Base-by-base conservation (phyloP, 2,329 filamentous ascomycete species). In the Cladophialophora bantiana region DNA sequence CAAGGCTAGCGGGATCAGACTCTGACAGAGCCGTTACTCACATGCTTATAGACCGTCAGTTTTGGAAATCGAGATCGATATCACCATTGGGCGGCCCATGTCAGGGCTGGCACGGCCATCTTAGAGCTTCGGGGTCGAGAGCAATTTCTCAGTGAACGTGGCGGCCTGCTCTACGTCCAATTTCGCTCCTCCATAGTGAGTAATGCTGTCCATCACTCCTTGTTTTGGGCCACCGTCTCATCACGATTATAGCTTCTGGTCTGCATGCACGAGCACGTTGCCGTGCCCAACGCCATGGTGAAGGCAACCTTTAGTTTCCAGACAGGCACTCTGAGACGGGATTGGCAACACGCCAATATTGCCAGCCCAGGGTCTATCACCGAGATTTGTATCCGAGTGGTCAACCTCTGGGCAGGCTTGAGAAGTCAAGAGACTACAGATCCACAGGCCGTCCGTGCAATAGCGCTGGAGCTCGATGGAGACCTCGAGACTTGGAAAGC, bases 101-200 rank as follows among this genome's bases (percentile, higher is more conserved):
- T 67, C 34, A 64, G 61, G 13, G 70, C 67, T 26, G 70, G 69
- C 18, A 62, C 65, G 7, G 67, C 70, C 26, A 42, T 72, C 31
- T 55, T 72, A 10, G 69, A 71, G 60, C 69, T 71, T 34, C 65
- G 70, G 38, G 70, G 70, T 13, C 34, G 56, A 26, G 60, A 66
- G 6, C 70, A 72, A 32, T 65, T 67, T 45, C 56, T 53, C 10
- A 63, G 65, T 13, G 18, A 62, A 6, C 48, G 68, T 42, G 69
- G 61, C 13, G 58, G 65, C 1, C 67, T 68, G 45, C 68, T 72
- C 15, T 68, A 71, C 42, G 67, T 72, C 20, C 67, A 70, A 20
- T 64, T 69, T 45, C 70, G 70, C 32, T 69, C 70, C 32, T 69
- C 70, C 40, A 61, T 72, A 31, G 69, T 71, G 48, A 38, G 64